A percentile compares a stretch with the other conserved stretches of the same genome.
Conservation (phyloP, 2,329 filamentous ascomycete species). For the Stemphylium lycopersici region DNA sequence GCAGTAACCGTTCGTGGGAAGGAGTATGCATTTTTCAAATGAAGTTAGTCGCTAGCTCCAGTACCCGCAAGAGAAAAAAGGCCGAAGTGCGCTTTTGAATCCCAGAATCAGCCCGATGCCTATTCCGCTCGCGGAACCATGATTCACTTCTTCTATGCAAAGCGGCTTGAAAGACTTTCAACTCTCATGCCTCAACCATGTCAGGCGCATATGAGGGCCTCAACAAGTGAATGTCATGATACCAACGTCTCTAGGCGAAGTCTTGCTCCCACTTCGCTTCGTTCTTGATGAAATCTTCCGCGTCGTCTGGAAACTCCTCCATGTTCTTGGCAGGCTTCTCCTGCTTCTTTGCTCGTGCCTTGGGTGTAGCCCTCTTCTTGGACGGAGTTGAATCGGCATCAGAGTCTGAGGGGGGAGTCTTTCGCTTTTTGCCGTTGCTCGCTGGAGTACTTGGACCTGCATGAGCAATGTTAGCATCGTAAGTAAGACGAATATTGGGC, state of each 20-base stretch:
- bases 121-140: too few relatives aligned
- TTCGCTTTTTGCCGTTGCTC: conserved; percentile 12
- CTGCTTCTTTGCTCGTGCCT: conserved; percentile 20
- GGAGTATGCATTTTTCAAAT: too few relatives aligned
- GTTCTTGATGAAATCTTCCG: conserved; percentile 19
- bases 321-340: neutral
- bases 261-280: conserved; percentile 16
- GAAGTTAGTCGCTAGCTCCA: too few relatives aligned
- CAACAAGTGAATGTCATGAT: neutral
- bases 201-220: too few relatives aligned
- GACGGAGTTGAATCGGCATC: conserved; percentile 13
- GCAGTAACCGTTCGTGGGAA: too few relatives aligned
- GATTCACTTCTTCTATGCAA: too few relatives aligned
- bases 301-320: conserved; percentile 15
- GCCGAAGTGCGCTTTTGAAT: too few relatives aligned
- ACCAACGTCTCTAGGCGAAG: neutral
- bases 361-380: conserved; percentile 31
- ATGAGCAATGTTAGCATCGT: neutral
- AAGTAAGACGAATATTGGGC: too few relatives aligned
- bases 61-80: too few relatives aligned
- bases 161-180: too few relatives aligned
- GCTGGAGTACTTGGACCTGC: conserved; percentile 1
- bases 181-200: too few relatives aligned
- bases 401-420: conserved; percentile 9
- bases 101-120: too few relatives aligned